Conservation (phyloP, 2,329 filamentous ascomycete species). For the Fusarium acutatum region DNA sequence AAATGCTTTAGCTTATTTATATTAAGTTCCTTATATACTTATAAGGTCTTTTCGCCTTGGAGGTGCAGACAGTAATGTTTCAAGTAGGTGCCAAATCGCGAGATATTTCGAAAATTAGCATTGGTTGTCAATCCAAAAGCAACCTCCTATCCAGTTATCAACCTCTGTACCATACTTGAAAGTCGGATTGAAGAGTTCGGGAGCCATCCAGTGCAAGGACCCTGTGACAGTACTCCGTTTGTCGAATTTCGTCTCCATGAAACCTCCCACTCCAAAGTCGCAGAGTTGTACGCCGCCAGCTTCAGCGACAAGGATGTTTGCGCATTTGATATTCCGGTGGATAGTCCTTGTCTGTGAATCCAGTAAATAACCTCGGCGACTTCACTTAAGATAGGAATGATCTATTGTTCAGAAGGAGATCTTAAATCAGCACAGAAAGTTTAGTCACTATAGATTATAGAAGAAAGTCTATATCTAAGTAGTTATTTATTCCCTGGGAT, state of each 20-base stretch:
- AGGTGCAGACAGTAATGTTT: conserved; percentile 72
- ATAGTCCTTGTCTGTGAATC: conserved; percentile 76
- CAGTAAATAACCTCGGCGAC: conserved; percentile 72
- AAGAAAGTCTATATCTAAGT: too few species aligned
- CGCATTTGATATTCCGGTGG: conserved; percentile 77
- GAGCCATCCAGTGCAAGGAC: conserved; percentile 87
- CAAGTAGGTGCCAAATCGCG: conserved; percentile 62
- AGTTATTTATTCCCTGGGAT: too few species aligned
- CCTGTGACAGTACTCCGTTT: conserved; percentile 84
- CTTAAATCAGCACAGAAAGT: too few species aligned
- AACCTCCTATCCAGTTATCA: conserved; percentile 89
- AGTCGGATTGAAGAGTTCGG: conserved; percentile 74
- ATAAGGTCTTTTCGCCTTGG: too few species aligned
- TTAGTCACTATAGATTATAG: too few species aligned
- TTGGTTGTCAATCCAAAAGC: conserved; percentile 79
- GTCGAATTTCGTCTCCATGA: conserved; percentile 77
- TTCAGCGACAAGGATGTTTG: conserved; percentile 83
- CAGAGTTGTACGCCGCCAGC: conserved; percentile 80
- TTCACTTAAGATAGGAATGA: conserved; percentile 72
- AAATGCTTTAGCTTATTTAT: too few species aligned
- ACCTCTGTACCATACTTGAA: conserved; percentile 75
- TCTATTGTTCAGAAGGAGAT: conserved; percentile 77
- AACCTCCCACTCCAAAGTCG: conserved; percentile 84
- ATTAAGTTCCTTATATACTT: too few species aligned
- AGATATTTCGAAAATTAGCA: conserved; percentile 49